Evolutionary conservation across 2,329 filamentous ascomycete species (phyloP), one percentile per base, ranked within the genome.

Genomic region (Scytalidium sp.): DNA sequence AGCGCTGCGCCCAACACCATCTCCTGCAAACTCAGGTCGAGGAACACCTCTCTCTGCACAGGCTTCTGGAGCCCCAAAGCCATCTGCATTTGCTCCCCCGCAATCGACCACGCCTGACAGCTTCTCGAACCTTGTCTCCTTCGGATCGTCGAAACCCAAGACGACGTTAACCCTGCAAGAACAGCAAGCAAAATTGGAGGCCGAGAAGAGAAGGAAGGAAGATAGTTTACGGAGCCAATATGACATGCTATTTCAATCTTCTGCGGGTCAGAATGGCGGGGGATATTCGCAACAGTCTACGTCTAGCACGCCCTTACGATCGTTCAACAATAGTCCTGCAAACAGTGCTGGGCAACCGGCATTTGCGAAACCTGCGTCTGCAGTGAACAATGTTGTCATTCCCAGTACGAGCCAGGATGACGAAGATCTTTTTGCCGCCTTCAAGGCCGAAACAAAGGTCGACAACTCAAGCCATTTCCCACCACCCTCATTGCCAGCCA

Each of bases 61-160:
- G 51, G 58, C 52, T 13, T 79, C 79, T 15, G 74, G 74, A 3
- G 56, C 66, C 21, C 21, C 52, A 9, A 66, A 62, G 48, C 46
- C 58, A 1, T 49, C 46, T 19, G 4, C 50, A 1, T 69, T 71
- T 55, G 61, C 69, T 56, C 51, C 68, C 55, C 50, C 68, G 66
- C 66, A 83, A 73, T 55, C 68, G 63, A 60, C 68, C 3, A 69
- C 75, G 11, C 57, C 72, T 51, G 89, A 94, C 64, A 90, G 86
- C 72, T 94, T 94, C 70, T 88, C 88, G 62, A 87, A 84, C 60
- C 74, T 94, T 46, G 75, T 91, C 53, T 83, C 78, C 57, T 83
- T 87, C 60, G 80, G 80, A 43, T 69, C 78, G 23, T 70, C 71
- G 41, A 67, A 67, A 47, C 80, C 78, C 23, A 86, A 84, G 67